These are phyloP conservation scores for Scheffersomyces lignicola DNA, from an alignment of 1,139 yeast genomes.

Conservation along the genomic window DNA sequence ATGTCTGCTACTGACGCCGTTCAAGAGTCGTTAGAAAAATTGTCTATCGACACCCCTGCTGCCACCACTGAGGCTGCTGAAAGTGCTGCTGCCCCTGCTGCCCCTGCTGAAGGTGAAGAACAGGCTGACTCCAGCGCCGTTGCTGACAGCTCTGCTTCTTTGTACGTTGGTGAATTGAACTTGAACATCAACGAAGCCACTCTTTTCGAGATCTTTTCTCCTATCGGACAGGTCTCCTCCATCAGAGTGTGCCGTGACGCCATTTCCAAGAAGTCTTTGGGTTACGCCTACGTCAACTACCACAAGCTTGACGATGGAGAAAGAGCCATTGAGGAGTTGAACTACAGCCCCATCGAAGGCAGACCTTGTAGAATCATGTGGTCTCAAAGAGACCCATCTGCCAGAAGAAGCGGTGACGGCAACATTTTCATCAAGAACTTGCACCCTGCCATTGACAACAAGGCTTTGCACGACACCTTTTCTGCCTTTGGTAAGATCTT, in stretches of 20 bases:
- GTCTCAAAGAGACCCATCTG: conserved; percentile 98
- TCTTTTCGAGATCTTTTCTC: conserved; percentile 91
- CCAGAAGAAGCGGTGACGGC: conserved; percentile 95
- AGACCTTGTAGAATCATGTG: conserved; percentile 99
- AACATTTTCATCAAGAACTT: conserved; percentile 97
- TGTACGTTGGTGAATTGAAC: conserved; percentile 97
- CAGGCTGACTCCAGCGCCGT: conserved; percentile 34
- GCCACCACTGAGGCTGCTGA: conserved; percentile 31
- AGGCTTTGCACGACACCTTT: conserved; percentile 97
- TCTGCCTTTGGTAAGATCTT: conserved; percentile 94
- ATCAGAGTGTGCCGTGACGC: conserved; percentile 99
- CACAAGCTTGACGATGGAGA: conserved; percentile 89
- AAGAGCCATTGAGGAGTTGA: conserved; percentile 92
- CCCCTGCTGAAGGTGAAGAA: conserved; percentile 24
- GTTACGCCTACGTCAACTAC: conserved; percentile 98
- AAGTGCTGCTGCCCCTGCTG: conserved; percentile 17
- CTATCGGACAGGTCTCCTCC: conserved; percentile 93
- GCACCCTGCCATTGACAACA: conserved; percentile 98
- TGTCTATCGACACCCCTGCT: conserved; percentile 42
- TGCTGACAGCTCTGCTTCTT: conserved; percentile 71
- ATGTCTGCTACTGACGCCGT: conserved; percentile 54
- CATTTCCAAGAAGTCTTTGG: conserved; percentile 92
- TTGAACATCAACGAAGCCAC: conserved; percentile 92
- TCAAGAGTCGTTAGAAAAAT: conserved; percentile 59
- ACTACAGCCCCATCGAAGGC: conserved; percentile 92